phyloP scores from a whole-genome alignment of 768 basidiomycete species.

The Naganishia vaughanmartiniae region DNA sequence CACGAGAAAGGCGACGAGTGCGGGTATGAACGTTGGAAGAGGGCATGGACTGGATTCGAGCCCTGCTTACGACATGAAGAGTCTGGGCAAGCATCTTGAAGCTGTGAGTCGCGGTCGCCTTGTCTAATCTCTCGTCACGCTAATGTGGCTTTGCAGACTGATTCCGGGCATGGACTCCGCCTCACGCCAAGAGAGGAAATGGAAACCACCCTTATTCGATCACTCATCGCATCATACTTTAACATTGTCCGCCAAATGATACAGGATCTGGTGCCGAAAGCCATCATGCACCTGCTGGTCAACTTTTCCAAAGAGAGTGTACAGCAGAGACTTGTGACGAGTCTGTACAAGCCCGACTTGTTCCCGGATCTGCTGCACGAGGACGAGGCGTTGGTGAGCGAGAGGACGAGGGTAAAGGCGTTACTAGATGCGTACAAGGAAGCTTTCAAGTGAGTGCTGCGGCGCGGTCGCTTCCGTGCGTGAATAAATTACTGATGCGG shows the following conservation, averaged over 20 bases:
- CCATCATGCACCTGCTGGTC: conserved; percentile 81
- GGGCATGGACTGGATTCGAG: conserved; percentile 63
- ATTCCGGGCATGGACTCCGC: conserved; percentile 60
- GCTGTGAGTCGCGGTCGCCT: conserved; percentile 64
- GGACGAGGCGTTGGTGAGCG: conserved; percentile 90
- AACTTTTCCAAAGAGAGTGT: conserved; percentile 95
- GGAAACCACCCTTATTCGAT: conserved; percentile 92
- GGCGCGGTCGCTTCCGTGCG: too few relatives aligned
- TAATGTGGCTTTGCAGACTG: conserved; percentile 53
- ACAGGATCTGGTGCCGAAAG: conserved; percentile 94
- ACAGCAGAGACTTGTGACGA: conserved; percentile 91
- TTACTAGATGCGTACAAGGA: conserved; percentile 92
- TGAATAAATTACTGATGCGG: not conserved
- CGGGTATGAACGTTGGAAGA: conserved; percentile 17
- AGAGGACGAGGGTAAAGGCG: conserved; percentile 88
- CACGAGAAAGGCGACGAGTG: conserved; percentile 38
- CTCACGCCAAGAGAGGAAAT: conserved; percentile 85
- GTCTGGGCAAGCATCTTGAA: conserved; percentile 93
- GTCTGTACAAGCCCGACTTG: conserved; percentile 89
- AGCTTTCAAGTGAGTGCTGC: conserved; percentile 47
- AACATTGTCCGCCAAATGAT: conserved; percentile 93
- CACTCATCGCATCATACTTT: conserved; percentile 93
- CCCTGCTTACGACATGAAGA: conserved; percentile 97
- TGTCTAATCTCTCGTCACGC: not conserved
- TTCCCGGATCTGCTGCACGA: conserved; percentile 89